These are phyloP conservation scores for Mortierella sp. DNA, from an alignment of 371 early-diverging fungal species.

Conservation along the genomic window DNA sequence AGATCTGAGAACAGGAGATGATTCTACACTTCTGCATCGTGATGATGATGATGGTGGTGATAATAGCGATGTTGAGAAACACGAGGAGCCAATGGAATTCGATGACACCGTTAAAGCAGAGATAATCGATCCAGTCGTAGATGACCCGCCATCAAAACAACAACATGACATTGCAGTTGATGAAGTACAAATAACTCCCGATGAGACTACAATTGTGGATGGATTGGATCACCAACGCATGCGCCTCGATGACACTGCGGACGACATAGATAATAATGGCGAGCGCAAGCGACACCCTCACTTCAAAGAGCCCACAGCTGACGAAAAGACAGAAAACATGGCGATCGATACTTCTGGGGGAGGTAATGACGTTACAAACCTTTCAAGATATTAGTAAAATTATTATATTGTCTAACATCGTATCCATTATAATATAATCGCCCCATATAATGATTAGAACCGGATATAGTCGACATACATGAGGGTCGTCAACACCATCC, in stretches of 20 bases:
- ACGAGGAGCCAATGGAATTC: background rate
- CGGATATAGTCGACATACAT: background rate
- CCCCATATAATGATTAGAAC: background rate
- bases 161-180: background rate
- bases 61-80: slow-evolving; percentile 1
- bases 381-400: background rate
- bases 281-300: slow-evolving; percentile 13
- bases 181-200: background rate
- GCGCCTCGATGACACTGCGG: background rate
- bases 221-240: background rate
- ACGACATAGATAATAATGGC: background rate
- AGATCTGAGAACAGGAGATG: slow-evolving; percentile 3
- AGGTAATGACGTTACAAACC: slow-evolving; percentile 18
- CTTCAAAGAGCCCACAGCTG: slow-evolving; percentile 6
- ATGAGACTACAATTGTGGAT: background rate
- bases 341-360: slow-evolving; percentile 14
- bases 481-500: slow-evolving; percentile 15
- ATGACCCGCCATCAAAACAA: background rate
- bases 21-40: background rate
- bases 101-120: slow-evolving; percentile 22
- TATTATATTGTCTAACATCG: background rate
- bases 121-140: background rate
- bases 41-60: slow-evolving; percentile 1
- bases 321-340: background rate
- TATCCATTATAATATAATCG: background rate